Percentiles rank a stretch among this genome's conserved stretches.
These are phyloP conservation scores for Brassica carinata DNA, from an alignment of 345 rosid genomes.

Conservation along the genomic window DNA sequence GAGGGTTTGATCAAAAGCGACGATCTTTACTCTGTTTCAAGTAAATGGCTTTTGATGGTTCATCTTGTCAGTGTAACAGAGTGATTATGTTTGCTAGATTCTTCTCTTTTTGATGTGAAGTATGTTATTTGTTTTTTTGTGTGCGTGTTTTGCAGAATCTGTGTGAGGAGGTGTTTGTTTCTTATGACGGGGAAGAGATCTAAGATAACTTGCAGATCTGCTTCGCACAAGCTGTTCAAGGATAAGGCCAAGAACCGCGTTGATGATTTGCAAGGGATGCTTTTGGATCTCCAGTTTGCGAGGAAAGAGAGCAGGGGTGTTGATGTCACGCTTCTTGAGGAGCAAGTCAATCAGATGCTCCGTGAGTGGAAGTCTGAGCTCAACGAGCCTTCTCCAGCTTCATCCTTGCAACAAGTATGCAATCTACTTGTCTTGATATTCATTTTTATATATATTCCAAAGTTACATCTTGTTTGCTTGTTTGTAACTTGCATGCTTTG, in stretches of 20 bases:
- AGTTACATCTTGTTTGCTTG: background rate
- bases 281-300: constrained; percentile 88
- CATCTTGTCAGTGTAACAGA: background rate
- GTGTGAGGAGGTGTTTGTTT: constrained; percentile 23
- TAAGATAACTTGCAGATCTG: constrained; percentile 83
- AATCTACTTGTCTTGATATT: background rate
- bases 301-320: constrained; percentile 79
- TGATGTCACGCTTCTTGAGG: constrained; percentile 84
- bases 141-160: constrained; percentile 31
- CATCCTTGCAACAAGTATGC: constrained; percentile 93
- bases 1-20: background rate
- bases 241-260: constrained; percentile 96
- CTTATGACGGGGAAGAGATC: constrained; percentile 77
- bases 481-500: constrained; percentile 15
- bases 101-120: constrained; percentile 8
- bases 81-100: constrained; percentile 18
- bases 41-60: background rate
- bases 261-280: constrained; percentile 92
- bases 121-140: constrained; percentile 9
- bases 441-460: no score
- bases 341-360: constrained; percentile 99
- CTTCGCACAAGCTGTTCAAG: constrained; percentile 93
- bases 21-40: constrained; percentile 3
- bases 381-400: constrained; percentile 95
- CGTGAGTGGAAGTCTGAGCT: constrained; percentile 99